A percentile compares a stretch with the other conserved stretches of the same genome.
These are phyloP conservation scores for Lactarius evosmus DNA, from an alignment of 768 basidiomycete species.

Conservation along the genomic window DNA sequence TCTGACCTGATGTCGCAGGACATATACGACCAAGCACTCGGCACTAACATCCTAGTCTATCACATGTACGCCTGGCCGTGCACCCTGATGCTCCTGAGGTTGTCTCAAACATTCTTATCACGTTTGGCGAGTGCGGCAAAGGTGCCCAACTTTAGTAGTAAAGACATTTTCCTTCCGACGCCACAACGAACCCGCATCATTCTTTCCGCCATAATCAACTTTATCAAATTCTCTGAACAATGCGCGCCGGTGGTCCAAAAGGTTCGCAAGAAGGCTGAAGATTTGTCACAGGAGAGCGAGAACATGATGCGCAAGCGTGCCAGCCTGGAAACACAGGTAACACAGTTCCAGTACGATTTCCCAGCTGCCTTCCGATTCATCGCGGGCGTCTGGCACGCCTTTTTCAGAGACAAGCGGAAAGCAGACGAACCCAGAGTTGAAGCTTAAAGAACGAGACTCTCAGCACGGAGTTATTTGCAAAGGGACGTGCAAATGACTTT, in stretches of 20 bases:
- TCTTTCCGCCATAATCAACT: conserved; percentile 89
- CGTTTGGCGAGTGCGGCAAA: conserved; percentile 72
- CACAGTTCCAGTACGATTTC: conserved; percentile 51
- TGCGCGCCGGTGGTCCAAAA: conserved; percentile 57
- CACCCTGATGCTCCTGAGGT: neutral
- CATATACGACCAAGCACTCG: conserved; percentile 55
- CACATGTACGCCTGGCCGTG: conserved; percentile 52
- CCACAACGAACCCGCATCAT: conserved; percentile 68
- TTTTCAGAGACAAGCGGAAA: conserved; percentile 53
- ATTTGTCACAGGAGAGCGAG: conserved; percentile 60
- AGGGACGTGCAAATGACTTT: conserved; percentile 60
- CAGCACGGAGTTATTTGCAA: conserved; percentile 63
- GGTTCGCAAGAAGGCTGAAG: conserved; percentile 56
- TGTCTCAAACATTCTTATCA: conserved; percentile 39
- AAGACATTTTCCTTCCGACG: conserved; percentile 72
- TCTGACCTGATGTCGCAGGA: conserved; percentile 45
- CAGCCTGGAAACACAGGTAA: conserved; percentile 51
- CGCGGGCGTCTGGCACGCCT: neutral
- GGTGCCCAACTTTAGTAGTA: conserved; percentile 72
- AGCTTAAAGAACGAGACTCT: conserved; percentile 57
- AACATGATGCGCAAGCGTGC: conserved; percentile 47
- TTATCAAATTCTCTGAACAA: conserved; percentile 85
- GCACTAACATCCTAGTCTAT: conserved; percentile 61
- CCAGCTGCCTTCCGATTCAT: neutral
- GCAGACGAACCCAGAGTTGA: conserved; percentile 69